Percentiles rank a stretch among this genome's conserved stretches.
These are phyloP conservation scores for Telopea speciosissima DNA, from an alignment of 177 flowering plant genomes.

Conservation along the genomic window DNA sequence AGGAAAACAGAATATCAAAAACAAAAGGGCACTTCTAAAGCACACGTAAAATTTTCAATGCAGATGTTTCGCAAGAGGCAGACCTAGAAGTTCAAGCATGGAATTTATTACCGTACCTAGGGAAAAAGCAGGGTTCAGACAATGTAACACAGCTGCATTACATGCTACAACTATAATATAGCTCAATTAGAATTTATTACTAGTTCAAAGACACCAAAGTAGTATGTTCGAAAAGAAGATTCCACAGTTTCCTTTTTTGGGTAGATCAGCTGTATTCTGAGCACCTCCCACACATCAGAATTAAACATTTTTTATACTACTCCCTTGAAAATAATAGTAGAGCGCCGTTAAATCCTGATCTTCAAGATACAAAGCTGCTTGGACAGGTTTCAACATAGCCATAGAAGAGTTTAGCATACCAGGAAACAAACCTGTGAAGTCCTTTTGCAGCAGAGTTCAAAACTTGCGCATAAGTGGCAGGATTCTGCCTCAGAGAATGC, in stretches of 20 bases:
- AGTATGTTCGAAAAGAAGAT: not conserved
- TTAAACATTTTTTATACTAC: no score
- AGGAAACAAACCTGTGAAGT: conserved; percentile 60
- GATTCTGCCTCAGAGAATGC: conserved; percentile 45
- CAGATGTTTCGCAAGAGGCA: not conserved
- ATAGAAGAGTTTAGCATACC: not conserved
- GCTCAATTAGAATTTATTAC: not conserved
- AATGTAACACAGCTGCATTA: not conserved
- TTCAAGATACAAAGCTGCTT: not conserved
- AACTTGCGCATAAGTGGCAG: conserved; percentile 54
- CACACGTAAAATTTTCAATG: not conserved
- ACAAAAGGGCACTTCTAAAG: not conserved
- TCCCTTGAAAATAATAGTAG: no score
- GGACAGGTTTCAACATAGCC: not conserved
- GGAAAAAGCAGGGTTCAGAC: no score
- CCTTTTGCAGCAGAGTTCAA: conserved; percentile 68
- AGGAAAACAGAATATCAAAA: not conserved
- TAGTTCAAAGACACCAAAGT: not conserved
- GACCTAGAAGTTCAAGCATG: not conserved
- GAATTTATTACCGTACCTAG: no score
- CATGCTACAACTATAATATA: not conserved
- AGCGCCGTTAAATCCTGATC: not conserved
- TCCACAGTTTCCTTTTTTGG: not conserved
- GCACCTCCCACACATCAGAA: not conserved
- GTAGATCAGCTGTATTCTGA: not conserved